Conservation (phyloP, 129 eudicot species). For the Pittosporum tobira region DNA sequence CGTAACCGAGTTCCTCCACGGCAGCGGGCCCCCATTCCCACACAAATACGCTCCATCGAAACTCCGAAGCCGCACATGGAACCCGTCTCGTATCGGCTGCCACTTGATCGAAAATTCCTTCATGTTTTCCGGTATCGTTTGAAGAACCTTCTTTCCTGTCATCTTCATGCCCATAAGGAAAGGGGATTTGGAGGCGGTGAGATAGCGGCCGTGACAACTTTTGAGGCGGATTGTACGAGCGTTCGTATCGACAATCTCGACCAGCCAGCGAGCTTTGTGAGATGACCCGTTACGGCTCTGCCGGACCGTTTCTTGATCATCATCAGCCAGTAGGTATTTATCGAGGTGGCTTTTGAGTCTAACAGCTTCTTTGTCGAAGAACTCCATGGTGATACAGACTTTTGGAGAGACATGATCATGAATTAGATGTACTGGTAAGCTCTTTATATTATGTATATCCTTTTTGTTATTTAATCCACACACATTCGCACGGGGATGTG, state of each 20-base stretch:
- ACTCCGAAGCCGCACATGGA: constrained; percentile 52
- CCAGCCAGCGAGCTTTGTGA: constrained; percentile 58
- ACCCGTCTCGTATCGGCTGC: constrained; percentile 82
- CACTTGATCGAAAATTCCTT: constrained; percentile 52
- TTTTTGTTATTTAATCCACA: too few relatives aligned
- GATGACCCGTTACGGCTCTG: constrained; percentile 54
- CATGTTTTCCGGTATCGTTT: constrained; percentile 33
- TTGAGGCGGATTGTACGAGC: constrained; percentile 49
- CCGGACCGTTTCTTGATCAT: constrained; percentile 52
- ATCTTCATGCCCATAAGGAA: constrained; percentile 68
- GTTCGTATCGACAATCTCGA: constrained; percentile 53
- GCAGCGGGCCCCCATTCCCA: constrained; percentile 86
- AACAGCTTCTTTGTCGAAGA: constrained; percentile 55
- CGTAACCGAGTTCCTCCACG: constrained; percentile 79
- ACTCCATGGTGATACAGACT: constrained; percentile 38
- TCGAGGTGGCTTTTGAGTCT: constrained; percentile 62
- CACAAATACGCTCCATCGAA: constrained; percentile 53
- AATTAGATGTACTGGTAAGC: too few relatives aligned
- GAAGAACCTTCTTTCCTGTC: constrained; percentile 66
- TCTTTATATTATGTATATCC: too few relatives aligned
- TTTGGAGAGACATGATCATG: too few relatives aligned
- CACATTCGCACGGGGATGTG: too few relatives aligned
- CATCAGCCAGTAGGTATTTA: constrained; percentile 78
- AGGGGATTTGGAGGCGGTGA: constrained; percentile 60
- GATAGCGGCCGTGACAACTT: constrained; percentile 57